A percentile compares a stretch with the other conserved stretches of the same genome.
phyloP scores from a whole-genome alignment of 768 basidiomycete genomes.

The Candolleomyces aberdarensis region DNA sequence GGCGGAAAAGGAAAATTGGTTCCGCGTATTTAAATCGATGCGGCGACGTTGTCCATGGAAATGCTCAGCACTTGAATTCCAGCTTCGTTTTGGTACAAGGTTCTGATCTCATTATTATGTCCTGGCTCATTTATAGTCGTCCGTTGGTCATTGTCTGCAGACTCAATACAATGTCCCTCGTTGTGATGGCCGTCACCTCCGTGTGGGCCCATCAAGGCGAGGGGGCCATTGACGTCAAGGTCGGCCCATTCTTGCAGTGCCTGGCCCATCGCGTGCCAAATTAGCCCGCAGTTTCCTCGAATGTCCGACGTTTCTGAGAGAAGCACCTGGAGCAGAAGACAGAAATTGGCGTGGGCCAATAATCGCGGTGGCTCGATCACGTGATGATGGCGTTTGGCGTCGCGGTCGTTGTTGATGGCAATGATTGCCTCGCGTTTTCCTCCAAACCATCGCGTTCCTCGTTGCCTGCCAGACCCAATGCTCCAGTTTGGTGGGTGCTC shows the following conservation, averaged over 20 bases:
- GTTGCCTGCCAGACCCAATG: background rate
- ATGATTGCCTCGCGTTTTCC: background rate
- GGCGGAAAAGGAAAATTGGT: slow-evolving; percentile 11
- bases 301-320: no score
- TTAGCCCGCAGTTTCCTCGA: no score
- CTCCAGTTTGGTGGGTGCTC: background rate
- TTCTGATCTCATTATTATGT: background rate
- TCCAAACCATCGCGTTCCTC: slow-evolving; percentile 8
- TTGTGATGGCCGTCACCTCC: no score
- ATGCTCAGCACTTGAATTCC: background rate
- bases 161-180: no score
- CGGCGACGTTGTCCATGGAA: background rate
- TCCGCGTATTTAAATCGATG: slow-evolving; percentile 6
- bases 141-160: no score
- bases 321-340: no score
- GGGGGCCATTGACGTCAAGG: no score
- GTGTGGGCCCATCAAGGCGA: no score
- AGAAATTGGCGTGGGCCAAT: background rate
- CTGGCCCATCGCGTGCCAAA: no score
- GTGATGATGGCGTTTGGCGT: background rate
- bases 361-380: slow-evolving; percentile 4
- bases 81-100: no score
- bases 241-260: no score
- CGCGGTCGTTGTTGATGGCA: background rate
- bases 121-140: no score